phyloP scores from a whole-genome alignment of 2,329 filamentous ascomycete genomes.

The Hypoxylon sp. region DNA sequence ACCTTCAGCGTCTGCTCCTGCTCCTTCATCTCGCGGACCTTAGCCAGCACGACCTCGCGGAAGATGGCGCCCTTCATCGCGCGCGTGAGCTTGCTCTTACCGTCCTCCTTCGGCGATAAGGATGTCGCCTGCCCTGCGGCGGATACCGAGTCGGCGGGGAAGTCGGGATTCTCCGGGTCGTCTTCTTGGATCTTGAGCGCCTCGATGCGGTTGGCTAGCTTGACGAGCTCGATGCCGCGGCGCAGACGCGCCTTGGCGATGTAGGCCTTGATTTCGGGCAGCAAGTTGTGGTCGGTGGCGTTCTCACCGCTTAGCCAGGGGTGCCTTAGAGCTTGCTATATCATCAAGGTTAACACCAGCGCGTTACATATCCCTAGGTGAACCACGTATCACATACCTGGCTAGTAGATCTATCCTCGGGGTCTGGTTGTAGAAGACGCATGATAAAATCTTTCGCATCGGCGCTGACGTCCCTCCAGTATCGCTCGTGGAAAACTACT shows the following conservation, averaged over 20 bases:
- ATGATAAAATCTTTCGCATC: slow-evolving; percentile 97
- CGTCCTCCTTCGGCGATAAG: slow-evolving; percentile 40
- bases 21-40: slow-evolving; percentile 91
- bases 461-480: slow-evolving; percentile 97
- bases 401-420: slow-evolving; percentile 81
- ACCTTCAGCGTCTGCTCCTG: slow-evolving; percentile 80
- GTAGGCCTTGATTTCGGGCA: slow-evolving; percentile 96
- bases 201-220: slow-evolving; percentile 95
- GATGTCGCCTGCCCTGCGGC: slow-evolving; percentile 61
- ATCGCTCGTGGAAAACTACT: slow-evolving; percentile 95
- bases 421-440: slow-evolving; percentile 80
- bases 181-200: slow-evolving; percentile 94
- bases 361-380: background rate
- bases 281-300: slow-evolving; percentile 94
- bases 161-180: slow-evolving; percentile 78
- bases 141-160: slow-evolving; percentile 71
- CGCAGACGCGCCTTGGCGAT: slow-evolving; percentile 91
- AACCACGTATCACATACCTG: slow-evolving; percentile 64
- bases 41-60: slow-evolving; percentile 92
- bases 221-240: slow-evolving; percentile 95
- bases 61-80: slow-evolving; percentile 80
- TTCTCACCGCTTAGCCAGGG: slow-evolving; percentile 91
- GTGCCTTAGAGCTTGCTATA: slow-evolving; percentile 80
- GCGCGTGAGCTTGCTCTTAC: slow-evolving; percentile 60
- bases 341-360: slow-evolving; percentile 8